Evolutionary conservation across 73 alveolate genomes (phyloP), one percentile per base, ranked within the genome.

Genomic region (Uronychia setigera): DNA sequence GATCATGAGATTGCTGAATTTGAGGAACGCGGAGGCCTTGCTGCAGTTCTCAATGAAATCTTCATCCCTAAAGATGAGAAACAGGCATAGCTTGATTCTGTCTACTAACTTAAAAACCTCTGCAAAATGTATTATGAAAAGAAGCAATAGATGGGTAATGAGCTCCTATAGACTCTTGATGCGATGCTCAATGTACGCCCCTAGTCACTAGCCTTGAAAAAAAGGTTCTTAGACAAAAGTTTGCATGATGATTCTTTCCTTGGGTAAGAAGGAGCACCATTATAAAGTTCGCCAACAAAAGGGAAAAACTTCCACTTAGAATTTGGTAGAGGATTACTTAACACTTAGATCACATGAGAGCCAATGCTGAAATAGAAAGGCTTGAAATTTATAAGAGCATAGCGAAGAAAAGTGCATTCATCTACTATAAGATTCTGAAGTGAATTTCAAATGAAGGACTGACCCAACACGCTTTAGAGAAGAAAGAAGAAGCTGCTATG

Each of bases 1-100:
- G 95, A 84, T 32, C 82, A 84, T 79, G 95, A 89, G 76, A 75
- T 89, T 5, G 82, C 82, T 1, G 92, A 89, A 32, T 89, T 89
- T 76, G 90, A 89, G 33, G 90, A 84, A 57, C n/a, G 84, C 58
- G 95, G 92, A 35, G 95, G 95, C 60, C 79, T 89, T 31, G 86
- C 89, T 0, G 80, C 59, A 35, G 88, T 89, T 13, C 59, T 89
- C 1, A 78, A 85, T 0, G 95, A 89, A 30, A 83, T 89, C 31
- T 84, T 89, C 79, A 89, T 80, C 58, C 92, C 95, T 19, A 32
- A 60, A n/a, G 83, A 77, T 78, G 83, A 33, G 25, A 46, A 46
- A 46, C 32, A 74, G 32, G 32, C 79, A 57, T 89, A 89, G 60
- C 35, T 89, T 29, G 95, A 89, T 35, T 77, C 89, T 76, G 95